Percentiles rank a stretch among this genome's conserved stretches.
Conservation (phyloP, 140 eudicot species). For the Ambrosia hybrid region DNA sequence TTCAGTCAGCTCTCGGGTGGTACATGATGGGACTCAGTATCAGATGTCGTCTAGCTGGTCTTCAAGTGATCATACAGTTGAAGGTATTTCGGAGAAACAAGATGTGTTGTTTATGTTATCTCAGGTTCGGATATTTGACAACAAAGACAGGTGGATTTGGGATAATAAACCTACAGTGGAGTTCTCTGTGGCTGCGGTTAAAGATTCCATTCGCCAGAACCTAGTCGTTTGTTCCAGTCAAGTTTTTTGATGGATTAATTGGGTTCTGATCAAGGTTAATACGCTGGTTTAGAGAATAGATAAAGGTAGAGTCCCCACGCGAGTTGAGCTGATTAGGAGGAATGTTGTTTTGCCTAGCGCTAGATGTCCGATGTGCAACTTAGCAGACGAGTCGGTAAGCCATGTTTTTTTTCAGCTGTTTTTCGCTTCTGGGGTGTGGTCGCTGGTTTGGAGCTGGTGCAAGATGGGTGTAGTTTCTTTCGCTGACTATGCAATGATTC, state of each 20-base stretch:
- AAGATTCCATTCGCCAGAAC: background rate
- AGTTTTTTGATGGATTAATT: background rate
- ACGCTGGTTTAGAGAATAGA: conserved; percentile 4
- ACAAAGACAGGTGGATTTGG: too few species aligned
- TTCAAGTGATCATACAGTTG: too few species aligned
- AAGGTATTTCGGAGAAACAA: too few species aligned
- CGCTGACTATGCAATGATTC: background rate
- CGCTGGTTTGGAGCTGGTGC: background rate
- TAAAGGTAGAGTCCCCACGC: conserved; percentile 8
- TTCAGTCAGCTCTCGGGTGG: too few species aligned
- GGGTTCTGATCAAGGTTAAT: conserved; percentile 9
- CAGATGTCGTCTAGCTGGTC: too few species aligned
- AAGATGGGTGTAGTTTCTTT: background rate
- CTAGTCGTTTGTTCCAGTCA: conserved; percentile 3
- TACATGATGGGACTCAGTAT: too few species aligned
- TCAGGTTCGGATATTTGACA: too few species aligned
- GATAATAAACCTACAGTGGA: background rate
- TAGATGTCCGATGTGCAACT: background rate
- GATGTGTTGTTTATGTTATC: too few species aligned
- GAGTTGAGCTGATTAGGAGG: background rate
- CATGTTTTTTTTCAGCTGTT: background rate
- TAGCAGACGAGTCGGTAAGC: background rate
- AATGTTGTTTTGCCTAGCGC: conserved; percentile 1
- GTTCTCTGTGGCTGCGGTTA: conserved; percentile 1
- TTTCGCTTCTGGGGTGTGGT: background rate